Evolutionary conservation across 1,284 basidiomycete species (phyloP), one percentile per base, ranked within the genome.

Genomic region (Trametes pubescens): DNA sequence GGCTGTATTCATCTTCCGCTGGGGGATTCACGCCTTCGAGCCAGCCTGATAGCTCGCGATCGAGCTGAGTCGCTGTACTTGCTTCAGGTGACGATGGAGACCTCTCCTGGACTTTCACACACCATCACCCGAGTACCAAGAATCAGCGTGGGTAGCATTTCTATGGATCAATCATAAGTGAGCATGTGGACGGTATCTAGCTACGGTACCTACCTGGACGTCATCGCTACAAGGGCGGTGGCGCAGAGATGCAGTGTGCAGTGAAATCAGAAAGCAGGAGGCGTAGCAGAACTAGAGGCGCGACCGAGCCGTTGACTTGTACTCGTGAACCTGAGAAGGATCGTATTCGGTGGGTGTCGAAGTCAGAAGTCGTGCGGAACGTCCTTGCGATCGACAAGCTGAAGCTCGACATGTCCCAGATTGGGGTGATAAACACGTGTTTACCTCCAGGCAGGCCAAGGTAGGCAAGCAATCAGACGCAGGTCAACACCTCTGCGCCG

Each of bases 61-160:
- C 76, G 14, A 97, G 84, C 51, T 81, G 77, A 34, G 77, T 69
- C 18, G 78, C 94, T 95, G 59, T 18, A 16, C 34, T 5, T 10
- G 1, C 14, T 4, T 55, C 14, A 40, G 32, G 22, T 14, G 6
- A 34, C 35, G 29, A 37, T 35, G 11, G 18, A 43, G 16, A n/a
- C 21, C 4, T 18, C 24, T 11, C 5, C 37, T 24, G 32, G 3
- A 43, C 1, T 24, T 18, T 13, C 18, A 76, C 82, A 59, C 74
- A 92, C 94, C 82, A 69, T 92, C 82, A 58, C 79, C 81, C 11
- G 88, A 89, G 77, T 99, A 99, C 96, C 96, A 99, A 63, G 89
- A 91, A 24, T 93, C 93, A 3, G 96, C 95, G 79, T 98, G 96
- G 0, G 91, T 88, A 2, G 95, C 91, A 69, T 80, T 77, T 77